Percentiles rank a stretch among this genome's conserved stretches.
These are phyloP conservation scores for Cytospora leucostoma DNA, from an alignment of 2,329 filamentous ascomycete genomes.

Conservation along the genomic window DNA sequence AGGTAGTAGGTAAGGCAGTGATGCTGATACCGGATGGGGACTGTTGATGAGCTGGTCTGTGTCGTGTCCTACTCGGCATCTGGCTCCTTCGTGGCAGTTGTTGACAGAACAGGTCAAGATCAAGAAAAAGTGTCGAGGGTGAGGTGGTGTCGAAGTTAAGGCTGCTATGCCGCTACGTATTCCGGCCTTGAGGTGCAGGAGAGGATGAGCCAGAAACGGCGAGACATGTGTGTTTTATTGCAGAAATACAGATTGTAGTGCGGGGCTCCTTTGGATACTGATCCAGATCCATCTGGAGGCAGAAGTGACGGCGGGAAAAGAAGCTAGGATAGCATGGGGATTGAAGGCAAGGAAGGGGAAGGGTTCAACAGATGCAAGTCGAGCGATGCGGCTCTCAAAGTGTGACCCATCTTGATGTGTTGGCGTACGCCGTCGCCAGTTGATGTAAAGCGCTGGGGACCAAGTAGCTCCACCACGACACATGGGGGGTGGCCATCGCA, in stretches of 20 bases:
- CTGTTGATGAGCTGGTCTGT: constrained; percentile 8
- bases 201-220: constrained; percentile 55
- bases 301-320: constrained; percentile 37
- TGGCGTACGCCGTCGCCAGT: constrained; percentile 87
- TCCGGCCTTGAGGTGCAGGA: constrained; percentile 50
- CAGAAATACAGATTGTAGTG: constrained; percentile 53
- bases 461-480: constrained; percentile 64
- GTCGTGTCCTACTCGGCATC: constrained; percentile 13
- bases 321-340: constrained; percentile 40
- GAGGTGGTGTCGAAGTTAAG: constrained; percentile 44
- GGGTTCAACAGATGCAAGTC: constrained; percentile 60
- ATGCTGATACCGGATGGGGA: constrained; percentile 28
- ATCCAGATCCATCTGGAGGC: constrained; percentile 34
- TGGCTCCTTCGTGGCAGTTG: constrained; percentile 24
- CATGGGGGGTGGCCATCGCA: constrained; percentile 41
- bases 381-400: constrained; percentile 67
- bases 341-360: constrained; percentile 33
- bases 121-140: constrained; percentile 30
- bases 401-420: constrained; percentile 79
- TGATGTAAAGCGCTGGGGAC: constrained; percentile 64
- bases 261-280: constrained; percentile 41
- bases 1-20: constrained; percentile 37
- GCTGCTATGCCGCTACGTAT: constrained; percentile 45
- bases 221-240: constrained; percentile 68
- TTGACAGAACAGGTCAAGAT: constrained; percentile 28